These are phyloP conservation scores for Clonostachys rosea DNA, from an alignment of 2,329 filamentous ascomycete genomes.

Conservation along the genomic window DNA sequence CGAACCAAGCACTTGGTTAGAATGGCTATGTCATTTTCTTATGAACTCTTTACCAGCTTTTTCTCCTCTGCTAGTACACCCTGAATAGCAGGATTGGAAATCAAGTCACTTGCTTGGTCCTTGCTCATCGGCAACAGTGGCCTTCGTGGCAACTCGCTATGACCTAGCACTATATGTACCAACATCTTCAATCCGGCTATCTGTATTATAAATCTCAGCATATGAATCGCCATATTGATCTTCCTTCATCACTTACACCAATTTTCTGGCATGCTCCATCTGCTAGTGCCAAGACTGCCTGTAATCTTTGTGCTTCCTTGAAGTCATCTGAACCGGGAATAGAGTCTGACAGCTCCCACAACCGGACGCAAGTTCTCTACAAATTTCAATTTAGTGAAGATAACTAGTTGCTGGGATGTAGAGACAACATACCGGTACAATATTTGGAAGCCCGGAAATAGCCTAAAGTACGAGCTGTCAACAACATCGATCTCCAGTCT, in stretches of 20 bases:
- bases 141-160: not conserved
- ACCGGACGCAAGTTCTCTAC: not conserved
- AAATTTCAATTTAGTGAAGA: not conserved
- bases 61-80: not conserved
- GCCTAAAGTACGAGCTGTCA: not conserved
- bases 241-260: not conserved
- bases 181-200: not conserved
- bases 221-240: not conserved
- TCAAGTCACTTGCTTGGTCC: not conserved
- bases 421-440: not conserved
- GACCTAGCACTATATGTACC: not conserved
- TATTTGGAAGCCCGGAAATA: not conserved
- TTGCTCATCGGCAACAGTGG: not conserved
- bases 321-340: not conserved
- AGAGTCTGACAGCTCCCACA: not conserved
- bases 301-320: not conserved
- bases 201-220: not conserved
- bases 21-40: too few relatives aligned
- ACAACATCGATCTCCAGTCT: not conserved
- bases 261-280: not conserved
- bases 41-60: not conserved
- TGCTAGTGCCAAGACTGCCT: not conserved
- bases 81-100: not conserved
- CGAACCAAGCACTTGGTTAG: too few relatives aligned
- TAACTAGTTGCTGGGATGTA: too few relatives aligned